A percentile compares a stretch with the other conserved stretches of the same genome.
These are phyloP conservation scores for Paratinospora sagittata DNA, from an alignment of 164 flowering plant species.

Conservation along the genomic window DNA sequence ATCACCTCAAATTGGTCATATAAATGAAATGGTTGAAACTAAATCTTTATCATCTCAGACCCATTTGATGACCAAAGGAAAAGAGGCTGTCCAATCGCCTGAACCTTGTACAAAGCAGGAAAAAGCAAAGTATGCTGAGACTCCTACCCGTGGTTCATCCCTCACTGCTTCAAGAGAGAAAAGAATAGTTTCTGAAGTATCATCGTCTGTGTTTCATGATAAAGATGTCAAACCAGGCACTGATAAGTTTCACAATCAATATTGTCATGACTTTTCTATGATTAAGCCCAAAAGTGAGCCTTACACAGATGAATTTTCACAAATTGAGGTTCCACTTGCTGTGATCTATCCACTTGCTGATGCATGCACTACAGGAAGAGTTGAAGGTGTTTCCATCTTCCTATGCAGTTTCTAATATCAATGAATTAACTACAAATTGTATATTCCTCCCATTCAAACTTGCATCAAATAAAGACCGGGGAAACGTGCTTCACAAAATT, in stretches of 20 bases:
- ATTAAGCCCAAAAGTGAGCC: constrained; percentile 58
- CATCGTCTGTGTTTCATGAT: constrained; percentile 18
- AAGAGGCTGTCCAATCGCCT: constrained; percentile 2
- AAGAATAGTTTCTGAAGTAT: constrained; percentile 15
- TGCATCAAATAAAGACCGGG: not conserved
- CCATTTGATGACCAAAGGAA: constrained; percentile 13
- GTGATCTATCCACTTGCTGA: constrained; percentile 30
- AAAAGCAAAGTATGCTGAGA: not conserved
- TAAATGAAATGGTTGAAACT: not conserved
- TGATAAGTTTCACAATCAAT: constrained; percentile 18
- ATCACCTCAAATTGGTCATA: constrained; percentile 9
- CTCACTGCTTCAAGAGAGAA: constrained; percentile 22
- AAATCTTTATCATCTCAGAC: constrained; percentile 9
- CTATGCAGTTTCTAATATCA: not conserved
- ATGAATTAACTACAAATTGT: not conserved
- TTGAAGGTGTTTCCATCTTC: constrained; percentile 29
- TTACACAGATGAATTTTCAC: constrained; percentile 28
- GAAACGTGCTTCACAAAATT: not conserved
- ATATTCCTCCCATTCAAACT: not conserved
- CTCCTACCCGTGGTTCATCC: constrained; percentile 1
- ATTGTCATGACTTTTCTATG: constrained; percentile 17
- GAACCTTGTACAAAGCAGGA: constrained; percentile 1
- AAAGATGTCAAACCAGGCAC: constrained; percentile 31
- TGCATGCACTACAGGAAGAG: not conserved
- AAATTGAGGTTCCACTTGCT: constrained; percentile 42